Base-by-base conservation (phyloP, 257 asterid genomes). In the Capsicum chinense region DNA sequence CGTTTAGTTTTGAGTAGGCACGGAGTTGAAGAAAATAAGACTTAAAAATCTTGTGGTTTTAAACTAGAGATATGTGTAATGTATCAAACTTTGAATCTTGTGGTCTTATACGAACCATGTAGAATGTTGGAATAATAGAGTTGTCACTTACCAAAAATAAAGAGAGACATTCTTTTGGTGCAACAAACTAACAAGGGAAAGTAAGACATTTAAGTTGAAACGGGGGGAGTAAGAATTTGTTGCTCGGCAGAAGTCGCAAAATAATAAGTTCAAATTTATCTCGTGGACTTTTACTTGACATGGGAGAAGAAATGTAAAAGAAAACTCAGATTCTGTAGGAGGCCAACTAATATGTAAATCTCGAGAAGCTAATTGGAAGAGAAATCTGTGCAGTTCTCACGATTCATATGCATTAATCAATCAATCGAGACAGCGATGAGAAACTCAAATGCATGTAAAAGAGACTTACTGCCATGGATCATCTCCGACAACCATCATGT, bases 401-500 rank as follows among this genome's bases (percentile, higher is more conserved):
- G 64, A 78, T 78, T 54, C 66, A 33, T 2, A 26, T 33, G 60
- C 44, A 54, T 54, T 52, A 7, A 54, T 33, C 19, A 16, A 52
- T 56, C 44, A 54, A 54, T 54, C 14, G 82, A 54, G 26, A 78
- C 64, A 78, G 50, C 9, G 47, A 54, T 33, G 82, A 78, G 48
- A 54, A 67, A 52, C 16, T 9, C 15, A 54, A 54, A 54, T 52
- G 70, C 26, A 21, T 59, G 52, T 70, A 26, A 48, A 68, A 78
- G 86, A 83, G 73, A 91, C 99, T 91, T 92, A 95, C 99, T 88
- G 93, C 99, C 99, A 95, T 9, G 99, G 99, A 88, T 95, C 99
- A 60, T 95, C 99, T 15, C 99, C 99, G 17, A 93, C 99, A 21
- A 95, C 98, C 99, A 95, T 94, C 98, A 93, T 93, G 89, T 95